A percentile compares a stretch with the other conserved stretches of the same genome.
These are phyloP conservation scores for Yamadazyma atlantica DNA, from an alignment of 1,139 yeast genomes.

Conservation along the genomic window DNA sequence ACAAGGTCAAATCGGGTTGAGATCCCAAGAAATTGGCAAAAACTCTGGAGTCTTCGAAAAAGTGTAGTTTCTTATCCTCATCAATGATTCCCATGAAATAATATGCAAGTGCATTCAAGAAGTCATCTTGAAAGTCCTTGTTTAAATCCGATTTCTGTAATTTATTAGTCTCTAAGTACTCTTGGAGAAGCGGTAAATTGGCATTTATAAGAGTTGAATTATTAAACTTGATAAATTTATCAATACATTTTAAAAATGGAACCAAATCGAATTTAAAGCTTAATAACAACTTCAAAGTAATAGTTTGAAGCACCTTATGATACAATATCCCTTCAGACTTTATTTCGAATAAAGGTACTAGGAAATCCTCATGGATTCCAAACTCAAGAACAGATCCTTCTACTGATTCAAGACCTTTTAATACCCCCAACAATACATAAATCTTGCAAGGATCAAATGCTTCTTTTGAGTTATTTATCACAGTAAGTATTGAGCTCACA, in stretches of 20 bases:
- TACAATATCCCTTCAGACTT: slow-evolving; percentile 62
- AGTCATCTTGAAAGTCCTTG: slow-evolving; percentile 4
- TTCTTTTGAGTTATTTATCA: slow-evolving; percentile 47
- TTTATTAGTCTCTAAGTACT: slow-evolving; percentile 17
- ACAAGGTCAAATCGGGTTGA: slow-evolving; percentile 6
- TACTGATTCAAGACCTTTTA: slow-evolving; percentile 44
- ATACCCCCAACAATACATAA: slow-evolving; percentile 58
- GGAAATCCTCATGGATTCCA: slow-evolving; percentile 28
- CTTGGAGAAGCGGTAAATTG: slow-evolving; percentile 25
- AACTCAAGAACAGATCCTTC: slow-evolving; percentile 23
- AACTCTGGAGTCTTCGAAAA: slow-evolving; percentile 1
- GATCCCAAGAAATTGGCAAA: slow-evolving; percentile 14
- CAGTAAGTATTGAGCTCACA: slow-evolving; percentile 36
- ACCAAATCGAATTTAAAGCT: slow-evolving; percentile 22
- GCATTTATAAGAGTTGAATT: slow-evolving; percentile 32
- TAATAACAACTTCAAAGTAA: slow-evolving; percentile 47
- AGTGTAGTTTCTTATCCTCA: slow-evolving; percentile 3
- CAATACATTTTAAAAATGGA: slow-evolving; percentile 31
- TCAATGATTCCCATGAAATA: slow-evolving; percentile 7
- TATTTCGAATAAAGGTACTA: slow-evolving; percentile 50
- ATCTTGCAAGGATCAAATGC: slow-evolving; percentile 74
- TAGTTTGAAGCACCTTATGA: slow-evolving; percentile 49
- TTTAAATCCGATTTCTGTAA: slow-evolving; percentile 2
- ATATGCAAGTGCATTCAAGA: slow-evolving; percentile 6
- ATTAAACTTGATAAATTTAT: slow-evolving; percentile 45